Conservation (phyloP, 2,329 filamentous ascomycete species). For the Penicillium sp. region DNA sequence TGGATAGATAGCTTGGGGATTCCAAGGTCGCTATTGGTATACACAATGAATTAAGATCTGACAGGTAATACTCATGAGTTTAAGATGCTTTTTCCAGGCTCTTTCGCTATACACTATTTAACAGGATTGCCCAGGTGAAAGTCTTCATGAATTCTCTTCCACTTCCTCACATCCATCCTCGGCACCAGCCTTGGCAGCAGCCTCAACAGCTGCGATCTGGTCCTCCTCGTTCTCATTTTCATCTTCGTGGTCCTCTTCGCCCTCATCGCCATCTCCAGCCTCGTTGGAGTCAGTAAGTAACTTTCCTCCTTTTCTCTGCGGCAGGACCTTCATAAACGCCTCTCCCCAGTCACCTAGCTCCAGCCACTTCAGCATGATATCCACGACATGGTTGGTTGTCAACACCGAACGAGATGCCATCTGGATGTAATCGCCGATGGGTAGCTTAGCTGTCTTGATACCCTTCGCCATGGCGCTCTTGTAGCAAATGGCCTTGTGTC, state of each 20-base stretch:
- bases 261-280: conserved; percentile 8
- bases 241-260: conserved; percentile 22
- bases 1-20: no score
- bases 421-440: conserved; percentile 91
- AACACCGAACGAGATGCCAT: conserved; percentile 85
- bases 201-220: conserved; percentile 1
- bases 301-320: conserved; percentile 80
- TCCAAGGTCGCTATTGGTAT: no score
- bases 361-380: conserved; percentile 94
- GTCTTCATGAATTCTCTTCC: not conserved
- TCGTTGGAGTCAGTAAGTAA: conserved; percentile 50
- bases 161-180: not conserved
- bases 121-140: no score
- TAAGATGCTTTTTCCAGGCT: not conserved
- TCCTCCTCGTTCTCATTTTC: conserved; percentile 15
- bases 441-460: conserved; percentile 84
- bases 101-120: not conserved
- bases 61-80: no score
- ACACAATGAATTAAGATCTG: no score
- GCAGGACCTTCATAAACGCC: conserved; percentile 85
- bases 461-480: conserved; percentile 71
- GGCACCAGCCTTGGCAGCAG: not conserved
- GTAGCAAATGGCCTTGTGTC: conserved; percentile 93
- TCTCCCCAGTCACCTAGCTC: conserved; percentile 88
- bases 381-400: conserved; percentile 91